A percentile compares a stretch with the other conserved stretches of the same genome.
These are phyloP conservation scores for Cyclotella baltica DNA, from an alignment of 108 stramenopile species.

Conservation along the genomic window DNA sequence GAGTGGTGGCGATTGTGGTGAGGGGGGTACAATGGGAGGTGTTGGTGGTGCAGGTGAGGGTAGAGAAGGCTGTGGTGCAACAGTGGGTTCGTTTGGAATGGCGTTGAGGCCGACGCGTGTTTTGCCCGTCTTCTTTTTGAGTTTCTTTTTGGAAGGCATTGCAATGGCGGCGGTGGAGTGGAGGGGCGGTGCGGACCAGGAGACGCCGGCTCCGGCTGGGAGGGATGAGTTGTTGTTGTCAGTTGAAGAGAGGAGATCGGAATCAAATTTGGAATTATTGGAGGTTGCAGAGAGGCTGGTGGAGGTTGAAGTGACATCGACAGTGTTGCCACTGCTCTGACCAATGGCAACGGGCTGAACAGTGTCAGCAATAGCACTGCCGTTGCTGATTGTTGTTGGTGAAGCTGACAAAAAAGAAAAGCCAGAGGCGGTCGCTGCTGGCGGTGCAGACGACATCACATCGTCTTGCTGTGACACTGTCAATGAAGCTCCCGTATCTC, in stretches of 20 bases:
- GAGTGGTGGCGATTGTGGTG: constrained; percentile 14
- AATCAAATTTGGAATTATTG: too few species aligned
- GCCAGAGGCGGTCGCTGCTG: too few species aligned
- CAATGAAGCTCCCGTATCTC: too few species aligned
- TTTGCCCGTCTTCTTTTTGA: constrained; percentile 46
- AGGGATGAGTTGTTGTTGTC: constrained; percentile 13
- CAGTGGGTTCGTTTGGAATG: neutral
- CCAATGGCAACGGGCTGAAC: too few species aligned
- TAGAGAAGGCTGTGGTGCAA: neutral
- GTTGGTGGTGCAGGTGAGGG: neutral
- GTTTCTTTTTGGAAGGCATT: constrained; percentile 38
- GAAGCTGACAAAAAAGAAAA: too few species aligned
- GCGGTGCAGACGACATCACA: too few species aligned
- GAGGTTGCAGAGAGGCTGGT: too few species aligned
- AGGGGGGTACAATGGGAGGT: neutral
- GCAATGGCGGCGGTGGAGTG: neutral
- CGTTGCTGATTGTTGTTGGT: too few species aligned
- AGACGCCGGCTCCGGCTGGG: constrained; percentile 28
- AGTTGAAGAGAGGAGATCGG: constrained; percentile 26
- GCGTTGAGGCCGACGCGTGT: constrained; percentile 38
- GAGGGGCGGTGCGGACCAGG: constrained; percentile 29
- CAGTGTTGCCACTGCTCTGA: too few species aligned
- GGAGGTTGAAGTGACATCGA: constrained; percentile 12
- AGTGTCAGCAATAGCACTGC: too few species aligned
- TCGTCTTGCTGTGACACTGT: too few species aligned